phyloP scores from a whole-genome alignment of 257 asterid genomes.

The Solanum chilense region DNA sequence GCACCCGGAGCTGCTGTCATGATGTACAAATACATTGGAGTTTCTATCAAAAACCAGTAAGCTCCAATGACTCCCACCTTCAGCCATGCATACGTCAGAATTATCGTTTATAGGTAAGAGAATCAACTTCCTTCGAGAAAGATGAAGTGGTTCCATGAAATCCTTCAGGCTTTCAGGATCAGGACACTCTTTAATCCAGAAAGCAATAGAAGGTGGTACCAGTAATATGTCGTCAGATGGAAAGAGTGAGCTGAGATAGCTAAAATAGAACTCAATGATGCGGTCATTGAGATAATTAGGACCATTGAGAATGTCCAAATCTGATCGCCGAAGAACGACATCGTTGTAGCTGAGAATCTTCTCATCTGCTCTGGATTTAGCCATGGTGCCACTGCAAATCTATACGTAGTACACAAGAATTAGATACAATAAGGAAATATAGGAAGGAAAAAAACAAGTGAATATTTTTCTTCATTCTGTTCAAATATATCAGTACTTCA shows the following conservation, averaged over 20 bases:
- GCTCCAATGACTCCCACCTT: constrained; percentile 85
- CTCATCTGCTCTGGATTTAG: constrained; percentile 20
- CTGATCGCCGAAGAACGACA: constrained; percentile 65
- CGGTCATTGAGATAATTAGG: constrained; percentile 77
- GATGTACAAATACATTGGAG: constrained; percentile 54
- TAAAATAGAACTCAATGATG: constrained; percentile 73
- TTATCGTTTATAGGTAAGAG: constrained; percentile 76
- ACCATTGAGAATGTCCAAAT: constrained; percentile 53
- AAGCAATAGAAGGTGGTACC: constrained; percentile 64
- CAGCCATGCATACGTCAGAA: constrained; percentile 41
- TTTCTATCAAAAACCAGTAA: constrained; percentile 51
- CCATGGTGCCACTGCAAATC: constrained; percentile 17
- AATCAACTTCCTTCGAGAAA: constrained; percentile 39
- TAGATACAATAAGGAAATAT: neutral
- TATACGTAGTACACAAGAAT: neutral
- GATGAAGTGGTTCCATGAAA: constrained; percentile 57
- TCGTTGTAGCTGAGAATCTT: constrained; percentile 72
- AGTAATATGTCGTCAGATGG: constrained; percentile 51
- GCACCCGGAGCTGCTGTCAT: constrained; percentile 38
- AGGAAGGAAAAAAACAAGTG: neutral
- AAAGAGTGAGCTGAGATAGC: constrained; percentile 38
- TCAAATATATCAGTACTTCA: neutral
- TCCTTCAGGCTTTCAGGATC: constrained; percentile 37
- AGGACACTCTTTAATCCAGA: constrained; percentile 83
- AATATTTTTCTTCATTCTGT: neutral